phyloP scores from a whole-genome alignment of 1,139 yeast genomes.

The Saccharomyces pastorianus region DNA sequence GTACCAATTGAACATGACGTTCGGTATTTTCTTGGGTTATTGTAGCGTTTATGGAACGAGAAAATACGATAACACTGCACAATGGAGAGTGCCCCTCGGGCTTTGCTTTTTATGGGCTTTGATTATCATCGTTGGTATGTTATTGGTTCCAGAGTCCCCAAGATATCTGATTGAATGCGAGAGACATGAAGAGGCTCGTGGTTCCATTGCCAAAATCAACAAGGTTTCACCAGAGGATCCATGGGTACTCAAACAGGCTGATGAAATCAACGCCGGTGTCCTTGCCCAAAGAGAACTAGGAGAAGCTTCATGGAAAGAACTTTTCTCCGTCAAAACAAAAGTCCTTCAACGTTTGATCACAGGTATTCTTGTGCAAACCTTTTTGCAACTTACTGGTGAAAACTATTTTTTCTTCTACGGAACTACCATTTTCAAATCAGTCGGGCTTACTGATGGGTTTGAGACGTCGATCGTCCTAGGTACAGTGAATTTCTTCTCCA shows the following conservation, averaged over 20 bases:
- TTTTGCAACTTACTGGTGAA: neutral
- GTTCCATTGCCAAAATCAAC: conserved; percentile 37
- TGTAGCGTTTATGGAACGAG: conserved; percentile 50
- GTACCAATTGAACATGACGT: conserved; percentile 54
- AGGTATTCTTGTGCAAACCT: neutral
- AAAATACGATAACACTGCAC: conserved; percentile 38
- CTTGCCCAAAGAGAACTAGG: neutral
- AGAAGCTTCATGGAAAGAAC: neutral
- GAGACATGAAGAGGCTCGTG: conserved; percentile 40
- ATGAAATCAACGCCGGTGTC: neutral
- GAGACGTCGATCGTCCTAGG: neutral
- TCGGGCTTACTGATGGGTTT: neutral
- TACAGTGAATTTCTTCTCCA: neutral
- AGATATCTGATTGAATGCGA: conserved; percentile 49
- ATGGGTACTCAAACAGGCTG: conserved; percentile 10
- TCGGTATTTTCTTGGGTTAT: conserved; percentile 52
- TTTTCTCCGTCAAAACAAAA: neutral
- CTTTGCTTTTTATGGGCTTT: conserved; percentile 47
- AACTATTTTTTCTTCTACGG: neutral
- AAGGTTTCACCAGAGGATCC: conserved; percentile 35
- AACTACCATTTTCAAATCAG: neutral
- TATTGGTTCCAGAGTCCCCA: conserved; percentile 62
- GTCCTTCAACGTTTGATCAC: neutral
- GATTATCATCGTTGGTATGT: conserved; percentile 46
- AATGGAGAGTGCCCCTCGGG: conserved; percentile 56